Evolutionary conservation across 108 stramenopile genomes (phyloP).

Genomic region (Fistulifera solaris): DNA sequence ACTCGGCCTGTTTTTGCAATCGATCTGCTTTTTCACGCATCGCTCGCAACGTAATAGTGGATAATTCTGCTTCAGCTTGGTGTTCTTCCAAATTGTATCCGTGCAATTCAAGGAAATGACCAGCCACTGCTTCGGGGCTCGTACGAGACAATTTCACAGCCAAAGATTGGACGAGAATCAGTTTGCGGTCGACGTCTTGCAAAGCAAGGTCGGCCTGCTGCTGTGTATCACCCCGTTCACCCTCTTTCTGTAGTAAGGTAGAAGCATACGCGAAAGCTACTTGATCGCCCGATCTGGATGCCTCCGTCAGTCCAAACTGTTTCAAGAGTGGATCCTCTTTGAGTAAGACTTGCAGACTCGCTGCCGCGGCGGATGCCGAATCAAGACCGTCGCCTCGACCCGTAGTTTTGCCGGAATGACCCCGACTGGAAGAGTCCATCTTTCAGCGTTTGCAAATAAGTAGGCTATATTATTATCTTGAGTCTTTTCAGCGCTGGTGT

Average conservation of each 20-base stretch:
- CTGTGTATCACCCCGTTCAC: conserved; percentile 8
- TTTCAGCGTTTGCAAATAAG: too few relatives aligned
- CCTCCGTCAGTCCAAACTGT: conserved; percentile 39
- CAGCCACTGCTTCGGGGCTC: conserved; percentile 68
- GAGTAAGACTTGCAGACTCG: conserved; percentile 51
- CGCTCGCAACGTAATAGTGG: conserved; percentile 19
- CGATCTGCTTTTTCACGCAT: conserved; percentile 59
- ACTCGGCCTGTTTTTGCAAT: conserved; percentile 55
- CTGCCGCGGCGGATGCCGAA: conserved; percentile 31
- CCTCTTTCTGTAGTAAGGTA: conserved; percentile 35
- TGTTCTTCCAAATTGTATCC: conserved; percentile 34
- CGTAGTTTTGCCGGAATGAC: too few relatives aligned
- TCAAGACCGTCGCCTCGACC: too few relatives aligned
- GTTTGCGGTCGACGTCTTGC: conserved; percentile 74
- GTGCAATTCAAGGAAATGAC: conserved; percentile 57
- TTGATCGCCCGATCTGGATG: conserved; percentile 15
- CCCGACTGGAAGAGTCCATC: too few relatives aligned
- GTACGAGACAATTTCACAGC: conserved; percentile 63
- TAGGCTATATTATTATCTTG: too few relatives aligned
- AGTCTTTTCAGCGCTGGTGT: too few relatives aligned
- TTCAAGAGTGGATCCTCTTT: conserved; percentile 62
- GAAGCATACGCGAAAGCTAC: conserved; percentile 63
- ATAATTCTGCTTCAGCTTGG: conserved; percentile 9
- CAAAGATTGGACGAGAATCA: conserved; percentile 66
- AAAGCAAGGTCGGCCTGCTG: conserved; percentile 56